Evolutionary conservation across 2,329 filamentous ascomycete genomes (phyloP).

Genomic region (Ophiocordyceps polyrhachis-furcata): DNA sequence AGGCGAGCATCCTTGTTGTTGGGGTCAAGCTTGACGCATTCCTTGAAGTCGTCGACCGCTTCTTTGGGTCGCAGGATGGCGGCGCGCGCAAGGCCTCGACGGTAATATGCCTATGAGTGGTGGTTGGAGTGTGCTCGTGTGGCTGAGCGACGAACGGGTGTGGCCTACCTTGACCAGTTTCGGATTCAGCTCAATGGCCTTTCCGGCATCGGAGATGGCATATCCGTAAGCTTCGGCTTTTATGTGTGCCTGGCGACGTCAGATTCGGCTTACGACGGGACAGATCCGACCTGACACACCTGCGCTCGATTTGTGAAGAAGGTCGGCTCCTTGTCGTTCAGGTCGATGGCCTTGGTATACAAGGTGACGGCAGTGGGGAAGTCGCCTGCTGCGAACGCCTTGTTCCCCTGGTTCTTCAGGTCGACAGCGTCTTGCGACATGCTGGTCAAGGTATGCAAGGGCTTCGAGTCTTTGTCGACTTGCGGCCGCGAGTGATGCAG

Average conservation of each 20-base stretch:
- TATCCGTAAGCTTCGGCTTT: conserved; percentile 92
- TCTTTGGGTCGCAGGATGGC: conserved; percentile 80
- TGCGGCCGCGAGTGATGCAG: background rate
- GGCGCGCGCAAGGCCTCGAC: conserved; percentile 77
- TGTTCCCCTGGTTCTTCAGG: conserved; percentile 87
- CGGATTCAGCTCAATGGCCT: conserved; percentile 76
- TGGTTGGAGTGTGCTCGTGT: background rate
- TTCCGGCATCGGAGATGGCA: conserved; percentile 76
- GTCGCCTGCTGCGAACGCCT: conserved; percentile 75
- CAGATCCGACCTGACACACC: conserved; percentile 29
- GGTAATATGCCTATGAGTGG: conserved; percentile 62
- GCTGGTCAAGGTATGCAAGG: conserved; percentile 1
- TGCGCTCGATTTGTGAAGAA: conserved; percentile 93
- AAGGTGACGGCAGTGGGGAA: conserved; percentile 66
- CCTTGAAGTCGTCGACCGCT: conserved; percentile 79
- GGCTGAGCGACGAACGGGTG: background rate
- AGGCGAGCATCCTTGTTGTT: conserved; percentile 78
- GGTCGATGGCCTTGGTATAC: conserved; percentile 74
- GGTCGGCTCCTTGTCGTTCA: conserved; percentile 66
- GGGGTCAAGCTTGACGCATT: conserved; percentile 74
- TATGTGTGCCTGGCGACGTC: conserved; percentile 55
- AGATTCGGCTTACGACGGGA: conserved; percentile 8
- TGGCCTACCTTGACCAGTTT: conserved; percentile 63
- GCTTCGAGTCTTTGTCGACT: no score
- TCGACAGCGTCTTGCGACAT: conserved; percentile 52